These are phyloP conservation scores for Talaromyces sp. DNA, from an alignment of 2,329 filamentous ascomycete genomes.

Conservation along the genomic window DNA sequence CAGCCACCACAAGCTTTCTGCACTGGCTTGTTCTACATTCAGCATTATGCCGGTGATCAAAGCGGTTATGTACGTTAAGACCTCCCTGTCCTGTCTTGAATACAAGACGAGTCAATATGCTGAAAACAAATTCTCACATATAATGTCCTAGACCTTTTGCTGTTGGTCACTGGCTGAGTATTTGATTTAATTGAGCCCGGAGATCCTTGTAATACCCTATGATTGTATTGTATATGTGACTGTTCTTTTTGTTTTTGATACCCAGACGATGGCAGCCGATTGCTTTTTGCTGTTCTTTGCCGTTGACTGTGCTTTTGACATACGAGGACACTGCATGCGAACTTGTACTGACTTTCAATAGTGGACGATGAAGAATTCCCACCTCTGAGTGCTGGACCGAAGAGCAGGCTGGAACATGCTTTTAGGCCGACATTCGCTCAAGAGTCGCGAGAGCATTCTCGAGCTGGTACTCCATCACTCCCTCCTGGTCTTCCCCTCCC, in stretches of 20 bases:
- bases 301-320: slow-evolving; percentile 1
- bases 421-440: slow-evolving; percentile 33
- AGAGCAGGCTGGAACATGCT: slow-evolving; percentile 37
- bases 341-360: slow-evolving; percentile 32
- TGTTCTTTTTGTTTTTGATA: slow-evolving; percentile 22
- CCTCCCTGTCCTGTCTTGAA: slow-evolving; percentile 46
- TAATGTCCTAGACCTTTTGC: slow-evolving; percentile 39
- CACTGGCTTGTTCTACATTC: slow-evolving; percentile 34
- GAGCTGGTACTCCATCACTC: slow-evolving; percentile 38
- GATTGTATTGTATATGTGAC: slow-evolving; percentile 29
- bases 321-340: slow-evolving; percentile 5
- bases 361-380: slow-evolving; percentile 49
- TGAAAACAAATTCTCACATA: slow-evolving; percentile 47
- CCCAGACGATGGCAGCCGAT: slow-evolving; percentile 21
- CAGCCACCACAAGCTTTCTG: slow-evolving; percentile 33
- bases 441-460: slow-evolving; percentile 29
- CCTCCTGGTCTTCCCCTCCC: slow-evolving; percentile 44
- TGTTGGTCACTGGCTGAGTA: slow-evolving; percentile 27
- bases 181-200: slow-evolving; percentile 23
- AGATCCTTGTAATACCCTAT: slow-evolving; percentile 35
- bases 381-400: slow-evolving; percentile 40
- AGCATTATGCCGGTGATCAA: slow-evolving; percentile 36
- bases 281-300: slow-evolving; percentile 19
- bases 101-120: slow-evolving; percentile 39
- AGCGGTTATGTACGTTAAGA: slow-evolving; percentile 49